Evolutionary conservation across 2,329 filamentous ascomycete species (phyloP), one percentile per base, ranked within the genome.

Genomic region (Diaporthe vexans): DNA sequence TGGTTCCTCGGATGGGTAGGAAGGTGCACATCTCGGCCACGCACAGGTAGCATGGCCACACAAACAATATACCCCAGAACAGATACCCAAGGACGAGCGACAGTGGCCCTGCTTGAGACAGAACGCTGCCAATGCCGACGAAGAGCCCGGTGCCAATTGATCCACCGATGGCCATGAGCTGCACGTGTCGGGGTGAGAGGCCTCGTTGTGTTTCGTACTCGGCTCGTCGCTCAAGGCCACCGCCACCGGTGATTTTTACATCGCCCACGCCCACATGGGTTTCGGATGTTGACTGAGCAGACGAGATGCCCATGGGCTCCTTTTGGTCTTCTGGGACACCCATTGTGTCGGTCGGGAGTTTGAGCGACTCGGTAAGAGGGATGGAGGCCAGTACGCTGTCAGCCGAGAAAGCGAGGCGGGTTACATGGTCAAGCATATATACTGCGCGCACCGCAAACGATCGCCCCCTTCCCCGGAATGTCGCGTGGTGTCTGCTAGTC

Each of bases 1-100:
- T 87, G 21, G 87, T 86, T 52, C 87, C 85, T 35, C 87, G 84
- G 69, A 90, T 81, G 9, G 89, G 89, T 19, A 90, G 83, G 75
- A 88, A 90, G 9, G 88, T 86, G 71, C 86, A 86, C 87, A 91
- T 90, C 81, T 91, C 90, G 71, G 88, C 89, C 46, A 91, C 84
- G 76, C 82, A 85, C 75, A 87, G 77, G 81, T 86, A 77, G 56
- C 77, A 77, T 17, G 84, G 85, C 85, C 84, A 87, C 77, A 86
- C 82, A 80, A 84, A 86, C 76, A 83, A 81, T 52, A 84, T 73
- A 63, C 84, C 85, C 84, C 84, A 86, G 78, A 85, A 81, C 65
- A 84, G 77, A 78, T 86, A 87, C 19, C 85, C 85, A 48, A 87
- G 82, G 48, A 87, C 69, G 15, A 87, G 81, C 11, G 84, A 85